Base-by-base conservation (phyloP, 2,329 filamentous ascomycete genomes). In the Sordariomycetes sp. region DNA sequence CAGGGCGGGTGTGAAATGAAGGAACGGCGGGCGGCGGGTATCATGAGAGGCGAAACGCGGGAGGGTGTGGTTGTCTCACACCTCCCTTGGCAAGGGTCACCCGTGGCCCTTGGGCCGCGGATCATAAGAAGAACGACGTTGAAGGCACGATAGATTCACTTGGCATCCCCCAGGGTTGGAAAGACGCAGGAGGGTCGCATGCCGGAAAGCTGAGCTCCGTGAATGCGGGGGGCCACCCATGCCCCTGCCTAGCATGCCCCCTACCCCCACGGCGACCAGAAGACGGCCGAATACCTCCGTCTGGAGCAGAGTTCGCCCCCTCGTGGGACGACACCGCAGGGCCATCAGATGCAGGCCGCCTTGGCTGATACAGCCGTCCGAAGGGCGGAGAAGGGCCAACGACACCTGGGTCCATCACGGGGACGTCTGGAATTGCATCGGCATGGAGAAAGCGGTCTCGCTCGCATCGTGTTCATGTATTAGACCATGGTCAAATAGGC, bases 151-250 rank as follows among this genome's bases (percentile, higher is more conserved):
- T 40, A n/a, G 48, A 57, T 52, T 40, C 34, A 53, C 55, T 53
- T 53, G 55, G 55, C 55, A 57, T 52, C 37, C n/a, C 46, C 48
- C 53, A 48, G 48, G 32, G 46, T 56, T 51, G 10, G 54, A 37
- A 22, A 40, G 40, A 24, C 22, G 43, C 12, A 43, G 50, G 55
- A 12, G 43, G 11, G 43, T n/a, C n/a, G 34, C 55, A 51, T 35
- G 28, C 8, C 55, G 55, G 55, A 40, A 51, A 12, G 25, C 32
- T 24, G 25, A 57, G 43, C 40, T 57, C 55, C 55, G 55, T n/a
- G 32, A 20, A 48, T 51, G 14, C 43, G 28, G 32, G 55, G 5
- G 40, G 22, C 18, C n/a, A n/a, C 40, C n/a, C 46, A 43, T 57
- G 24, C 25, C 25, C 16, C 22, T 12, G 24, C 43, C 11, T 25